Evolutionary conservation across 2,329 filamentous ascomycete genomes (phyloP).

Genomic region (Epichloe sp.): DNA sequence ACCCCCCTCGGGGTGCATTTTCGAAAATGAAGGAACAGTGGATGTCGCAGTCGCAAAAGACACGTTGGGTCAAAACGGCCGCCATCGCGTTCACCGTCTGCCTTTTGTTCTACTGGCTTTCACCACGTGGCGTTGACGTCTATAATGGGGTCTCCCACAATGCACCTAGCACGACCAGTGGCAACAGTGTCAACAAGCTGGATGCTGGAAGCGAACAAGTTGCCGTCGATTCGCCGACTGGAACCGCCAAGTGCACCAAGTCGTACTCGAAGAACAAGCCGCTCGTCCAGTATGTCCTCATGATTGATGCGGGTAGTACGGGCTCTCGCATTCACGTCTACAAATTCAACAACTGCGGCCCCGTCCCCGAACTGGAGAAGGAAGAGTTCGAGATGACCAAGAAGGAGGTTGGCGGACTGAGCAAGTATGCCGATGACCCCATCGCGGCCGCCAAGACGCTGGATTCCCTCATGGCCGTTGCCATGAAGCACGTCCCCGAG

Average conservation of each 20-base stretch:
- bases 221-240: slow-evolving; percentile 47
- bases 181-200: not conserved
- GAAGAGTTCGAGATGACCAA: slow-evolving; percentile 92
- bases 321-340: slow-evolving; percentile 97
- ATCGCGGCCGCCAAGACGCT: slow-evolving; percentile 81
- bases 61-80: slow-evolving; percentile 52
- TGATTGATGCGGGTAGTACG: slow-evolving; percentile 97
- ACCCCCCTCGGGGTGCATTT: slow-evolving; percentile 34
- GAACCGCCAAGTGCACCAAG: slow-evolving; percentile 64
- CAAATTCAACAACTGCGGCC: slow-evolving; percentile 96
- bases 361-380: slow-evolving; percentile 85
- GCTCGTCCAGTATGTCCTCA: slow-evolving; percentile 91
- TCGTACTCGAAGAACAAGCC: slow-evolving; percentile 82
- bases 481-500: slow-evolving; percentile 72
- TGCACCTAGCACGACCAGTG: not conserved
- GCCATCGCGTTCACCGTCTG: slow-evolving; percentile 47
- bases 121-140: slow-evolving; percentile 43
- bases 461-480: slow-evolving; percentile 76
- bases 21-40: slow-evolving; percentile 43
- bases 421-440: slow-evolving; percentile 75
- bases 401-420: slow-evolving; percentile 72
- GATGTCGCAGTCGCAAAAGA: slow-evolving; percentile 51
- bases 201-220: slow-evolving; percentile 31
- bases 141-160: slow-evolving; percentile 25
- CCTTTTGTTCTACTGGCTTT: slow-evolving; percentile 50